Base-by-base conservation (phyloP, 2,329 filamentous ascomycete genomes). In the Pseudogymnoascus sp. region DNA sequence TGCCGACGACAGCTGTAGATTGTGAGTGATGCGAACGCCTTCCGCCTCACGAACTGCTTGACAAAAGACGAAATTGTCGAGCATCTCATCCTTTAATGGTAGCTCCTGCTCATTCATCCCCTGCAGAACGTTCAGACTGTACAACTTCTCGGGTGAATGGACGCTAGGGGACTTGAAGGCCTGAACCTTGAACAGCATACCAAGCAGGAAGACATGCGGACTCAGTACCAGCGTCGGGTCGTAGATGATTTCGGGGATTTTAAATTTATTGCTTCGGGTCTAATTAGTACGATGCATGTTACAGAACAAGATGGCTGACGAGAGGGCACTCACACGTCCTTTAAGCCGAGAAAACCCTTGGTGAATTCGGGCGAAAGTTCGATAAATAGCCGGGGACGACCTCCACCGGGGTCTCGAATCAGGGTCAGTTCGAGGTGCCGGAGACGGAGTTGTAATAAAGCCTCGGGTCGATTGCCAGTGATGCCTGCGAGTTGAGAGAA, bases 211-310 rank as follows among this genome's bases (percentile, higher is more conserved):
- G 61, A 71, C 62, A 62, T 75, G 63, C 65, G 68, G 62, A 38
- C 73, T 75, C 10, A 74, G 71, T 58, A 71, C 64, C 29, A 75
- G 69, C 13, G 68, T 69, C n/a, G 68, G 61, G 61, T 75, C 65
- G 58, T 67, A 73, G 15, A 73, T 72, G 61, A 74, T 70, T 62
- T 74, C 65, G 13, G 66, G 68, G 58, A 74, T 69, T 41, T 63
- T 63, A 51, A 73, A 74, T 35, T 65, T 68, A 64, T 73, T 73
- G 21, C 70, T 71, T 17, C 4, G 6, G 27, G 13, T 48, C 8
- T 25, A 48, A n/a, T 48, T 7, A 21, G 5, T n/a, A 48, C 42
- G 6, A n/a, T 38, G 35, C 35, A 38, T 38, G 13, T n/a, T 38
- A 21, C 9, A 48, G n/a, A 15, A 12, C 15, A 29, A 48, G 15